Base-by-base conservation (phyloP, 306 rosid genomes). In the Arachis stenosperma region DNA sequence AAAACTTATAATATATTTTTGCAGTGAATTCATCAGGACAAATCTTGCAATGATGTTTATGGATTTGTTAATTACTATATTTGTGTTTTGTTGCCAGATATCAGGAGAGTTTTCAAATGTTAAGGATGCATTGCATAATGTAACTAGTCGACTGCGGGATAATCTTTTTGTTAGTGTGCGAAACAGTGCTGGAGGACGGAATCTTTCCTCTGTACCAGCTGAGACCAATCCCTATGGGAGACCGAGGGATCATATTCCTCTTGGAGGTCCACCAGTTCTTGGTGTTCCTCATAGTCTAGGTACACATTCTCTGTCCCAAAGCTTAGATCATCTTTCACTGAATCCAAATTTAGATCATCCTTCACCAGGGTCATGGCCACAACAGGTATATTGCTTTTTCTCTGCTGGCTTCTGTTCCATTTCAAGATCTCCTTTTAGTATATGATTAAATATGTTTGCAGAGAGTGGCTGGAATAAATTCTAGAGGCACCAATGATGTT, bases 131-230 rank as follows among this genome's bases (percentile, higher is more conserved):
- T 85, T 91, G 78, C 88, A 91, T 88, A 84, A 81, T 71, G 87
- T 79, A 62, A 94, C 98, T 78, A 81, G 95, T 71, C 87, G 92
- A 82, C 75, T 94, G 72, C 88, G 97, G 67, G 96, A 94, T 73
- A 81, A 89, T 69, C 69, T 89, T 75, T 79, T 94, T 78, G 75
- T 78, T 72, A 78, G 80, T 52, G 50, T 68, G 7, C 84, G 76
- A 62, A 86, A 80, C 76, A 78, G 73, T 73, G 68, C 78, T 33
- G 90, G 85, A 85, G 57, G 82, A 53, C 82, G 86, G 85, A 81
- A 74, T 69, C 51, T 65, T 47, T 70, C 86, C 52, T 53, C 81
- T 51, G 66, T 73, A 43, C 73, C 76, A 48, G 58, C 75, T 2
- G 84, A 85, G 61, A 39, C 83, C 58, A 76, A 76, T 61, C 75